Conservation (phyloP, 305 asterid genomes). For the Striga hermonthica region DNA sequence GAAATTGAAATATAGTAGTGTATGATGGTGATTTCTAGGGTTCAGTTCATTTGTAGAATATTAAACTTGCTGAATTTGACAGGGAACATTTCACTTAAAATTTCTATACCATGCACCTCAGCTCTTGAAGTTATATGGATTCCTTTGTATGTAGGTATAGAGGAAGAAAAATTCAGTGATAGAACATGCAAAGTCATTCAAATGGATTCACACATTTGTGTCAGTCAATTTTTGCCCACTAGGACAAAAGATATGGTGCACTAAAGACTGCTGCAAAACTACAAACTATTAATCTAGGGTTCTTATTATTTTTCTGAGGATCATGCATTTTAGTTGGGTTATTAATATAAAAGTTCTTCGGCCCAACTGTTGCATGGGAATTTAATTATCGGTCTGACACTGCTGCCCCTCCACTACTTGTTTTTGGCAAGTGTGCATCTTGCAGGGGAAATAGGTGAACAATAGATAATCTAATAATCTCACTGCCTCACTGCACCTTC, state of each 20-base stretch:
- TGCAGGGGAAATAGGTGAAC: conserved; percentile 4
- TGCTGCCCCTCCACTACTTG: too few relatives aligned
- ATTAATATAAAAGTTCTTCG: conserved; percentile 8
- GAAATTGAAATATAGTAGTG: conserved; percentile 28
- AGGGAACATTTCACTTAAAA: conserved; percentile 11
- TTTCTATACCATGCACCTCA: conserved; percentile 12
- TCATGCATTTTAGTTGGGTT: conserved; percentile 5
- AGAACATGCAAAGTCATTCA: conserved; percentile 1
- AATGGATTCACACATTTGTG: conserved; percentile 11
- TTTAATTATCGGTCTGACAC: too few relatives aligned
- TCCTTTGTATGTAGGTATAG: neutral
- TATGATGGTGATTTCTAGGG: conserved; percentile 28
- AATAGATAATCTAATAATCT: neutral
- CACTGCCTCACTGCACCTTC: conserved; percentile 14
- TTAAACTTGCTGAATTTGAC: conserved; percentile 23
- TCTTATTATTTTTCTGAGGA: neutral
- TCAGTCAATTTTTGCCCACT: conserved; percentile 4
- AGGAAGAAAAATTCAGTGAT: neutral
- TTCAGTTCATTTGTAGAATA: conserved; percentile 14
- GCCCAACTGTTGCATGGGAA: neutral
- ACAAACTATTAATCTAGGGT: neutral
- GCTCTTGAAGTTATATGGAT: conserved; percentile 12
- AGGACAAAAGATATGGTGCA: conserved; percentile 11
- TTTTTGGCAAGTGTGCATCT: neutral
- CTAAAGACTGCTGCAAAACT: neutral